Evolutionary conservation across 176 grass and related monocot species (phyloP).

Genomic region (Avena sativa): DNA sequence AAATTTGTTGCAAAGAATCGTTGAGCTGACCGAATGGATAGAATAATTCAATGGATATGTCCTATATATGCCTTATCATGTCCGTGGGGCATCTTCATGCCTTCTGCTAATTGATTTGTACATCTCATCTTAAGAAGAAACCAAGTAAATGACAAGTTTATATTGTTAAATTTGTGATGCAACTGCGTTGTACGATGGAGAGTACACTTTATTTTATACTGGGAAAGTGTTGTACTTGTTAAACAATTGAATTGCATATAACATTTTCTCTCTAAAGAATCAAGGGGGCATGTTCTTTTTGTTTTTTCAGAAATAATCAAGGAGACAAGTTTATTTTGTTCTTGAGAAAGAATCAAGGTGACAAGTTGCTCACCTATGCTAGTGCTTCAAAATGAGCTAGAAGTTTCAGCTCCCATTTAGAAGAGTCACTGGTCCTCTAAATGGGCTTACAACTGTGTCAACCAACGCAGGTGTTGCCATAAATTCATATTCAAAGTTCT

Average conservation of each 20-base stretch:
- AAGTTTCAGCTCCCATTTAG: not conserved
- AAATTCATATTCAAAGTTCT: too few species aligned
- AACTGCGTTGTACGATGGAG: not conserved
- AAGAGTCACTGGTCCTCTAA: not conserved
- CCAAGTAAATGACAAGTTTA: not conserved
- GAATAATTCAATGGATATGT: not conserved
- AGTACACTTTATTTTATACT: not conserved
- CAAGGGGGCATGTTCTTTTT: not conserved
- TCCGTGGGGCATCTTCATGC: not conserved
- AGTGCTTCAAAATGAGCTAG: not conserved
- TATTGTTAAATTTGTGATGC: conserved; percentile 2
- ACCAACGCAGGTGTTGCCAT: too few species aligned
- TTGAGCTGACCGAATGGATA: conserved; percentile 9
- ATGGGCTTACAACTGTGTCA: too few species aligned
- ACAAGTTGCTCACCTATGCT: not conserved
- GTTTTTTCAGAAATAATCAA: not conserved
- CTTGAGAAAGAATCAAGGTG: not conserved
- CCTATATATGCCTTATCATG: not conserved
- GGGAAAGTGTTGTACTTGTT: not conserved
- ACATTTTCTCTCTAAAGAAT: conserved; percentile 3
- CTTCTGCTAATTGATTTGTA: conserved; percentile 25
- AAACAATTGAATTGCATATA: not conserved
- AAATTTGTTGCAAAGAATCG: not conserved
- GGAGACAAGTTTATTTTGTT: not conserved
- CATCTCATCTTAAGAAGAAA: conserved; percentile 7